These are phyloP conservation scores for Tuber brumale DNA, from an alignment of 495 filamentous ascomycete genomes.

Conservation along the genomic window DNA sequence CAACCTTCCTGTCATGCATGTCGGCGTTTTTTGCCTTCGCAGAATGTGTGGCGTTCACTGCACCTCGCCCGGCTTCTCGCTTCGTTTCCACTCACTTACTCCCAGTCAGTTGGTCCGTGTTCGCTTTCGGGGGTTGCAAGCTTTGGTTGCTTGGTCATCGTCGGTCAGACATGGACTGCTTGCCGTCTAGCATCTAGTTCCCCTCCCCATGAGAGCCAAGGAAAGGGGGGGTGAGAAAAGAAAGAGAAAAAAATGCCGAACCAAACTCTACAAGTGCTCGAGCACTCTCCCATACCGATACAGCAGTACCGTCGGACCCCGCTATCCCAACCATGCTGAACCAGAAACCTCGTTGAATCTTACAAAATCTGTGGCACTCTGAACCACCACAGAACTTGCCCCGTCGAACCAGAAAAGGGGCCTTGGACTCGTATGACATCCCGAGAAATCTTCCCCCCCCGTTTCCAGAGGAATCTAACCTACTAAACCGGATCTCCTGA, in stretches of 20 bases:
- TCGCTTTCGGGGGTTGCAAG: not conserved
- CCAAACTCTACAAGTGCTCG: not conserved
- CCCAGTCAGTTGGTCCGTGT: not conserved
- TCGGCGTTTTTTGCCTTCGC: not conserved
- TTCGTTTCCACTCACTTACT: not conserved
- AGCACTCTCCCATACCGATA: too few relatives aligned
- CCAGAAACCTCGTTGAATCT: not conserved
- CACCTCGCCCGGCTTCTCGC: not conserved
- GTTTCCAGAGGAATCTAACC: not conserved
- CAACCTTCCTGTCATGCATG: not conserved
- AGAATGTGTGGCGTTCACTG: not conserved
- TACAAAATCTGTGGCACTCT: not conserved
- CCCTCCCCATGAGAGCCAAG: not conserved
- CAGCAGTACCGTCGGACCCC: not conserved
- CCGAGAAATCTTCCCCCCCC: not conserved
- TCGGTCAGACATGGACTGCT: not conserved
- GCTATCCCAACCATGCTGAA: not conserved
- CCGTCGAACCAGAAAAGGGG: not conserved
- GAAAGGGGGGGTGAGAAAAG: not conserved
- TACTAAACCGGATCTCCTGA: not conserved
- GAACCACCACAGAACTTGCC: not conserved
- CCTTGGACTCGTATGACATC: not conserved
- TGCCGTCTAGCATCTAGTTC: not conserved
- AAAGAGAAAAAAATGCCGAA: not conserved
- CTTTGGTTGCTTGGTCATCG: not conserved